Base-by-base conservation (phyloP, 2,329 filamentous ascomycete species). In the Thermoascus crustaceus region DNA sequence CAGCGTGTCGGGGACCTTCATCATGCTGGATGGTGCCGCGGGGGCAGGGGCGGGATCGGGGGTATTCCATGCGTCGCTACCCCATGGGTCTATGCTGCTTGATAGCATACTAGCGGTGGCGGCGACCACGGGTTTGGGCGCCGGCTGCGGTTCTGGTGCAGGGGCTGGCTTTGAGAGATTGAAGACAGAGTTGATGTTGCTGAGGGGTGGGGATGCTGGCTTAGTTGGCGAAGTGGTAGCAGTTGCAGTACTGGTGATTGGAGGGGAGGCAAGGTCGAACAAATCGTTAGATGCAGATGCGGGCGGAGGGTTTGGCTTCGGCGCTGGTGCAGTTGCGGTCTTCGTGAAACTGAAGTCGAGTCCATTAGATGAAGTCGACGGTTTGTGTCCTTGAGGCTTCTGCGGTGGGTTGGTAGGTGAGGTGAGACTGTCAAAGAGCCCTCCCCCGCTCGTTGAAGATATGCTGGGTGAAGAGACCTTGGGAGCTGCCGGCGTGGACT, bases 51-150 rank as follows among this genome's bases (percentile, higher is more conserved):
- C 71, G 5, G 80, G 68, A 7, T 79, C 78, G 0, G 76, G 65
- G 3, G 75, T 72, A 40, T 72, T 75, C 91, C 91, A 98, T 3
- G 85, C 88, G 59, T 89, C 85, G 39, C 75, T 76, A 30, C 86
- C 87, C 86, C 87, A 95, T 0, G 88, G 80, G 53, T 94, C 85
- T 39, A 82, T 69, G 43, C 33, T 43, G 29, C 47, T 53, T 11
- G 52, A 52, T 33, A 57, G 47, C 24, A 57, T 50, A 40, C 40
- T 57, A 16, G 65, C 60, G 34, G 66, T 63, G 34, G 61, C 53
- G 4, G 56, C 52, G 30, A 43, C 52, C 44, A 60, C 34, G 40
- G 47, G 44, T 23, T 47, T 46, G 26, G 42, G 48, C 39, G 58
- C 50, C 3, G 64, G 50, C 4, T 63, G 49, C 2, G 71, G 54